Percentiles rank a stretch among this genome's conserved stretches.
Conservation (phyloP, 2,329 filamentous ascomycete species). For the Byssoonygena ceratinophila region DNA sequence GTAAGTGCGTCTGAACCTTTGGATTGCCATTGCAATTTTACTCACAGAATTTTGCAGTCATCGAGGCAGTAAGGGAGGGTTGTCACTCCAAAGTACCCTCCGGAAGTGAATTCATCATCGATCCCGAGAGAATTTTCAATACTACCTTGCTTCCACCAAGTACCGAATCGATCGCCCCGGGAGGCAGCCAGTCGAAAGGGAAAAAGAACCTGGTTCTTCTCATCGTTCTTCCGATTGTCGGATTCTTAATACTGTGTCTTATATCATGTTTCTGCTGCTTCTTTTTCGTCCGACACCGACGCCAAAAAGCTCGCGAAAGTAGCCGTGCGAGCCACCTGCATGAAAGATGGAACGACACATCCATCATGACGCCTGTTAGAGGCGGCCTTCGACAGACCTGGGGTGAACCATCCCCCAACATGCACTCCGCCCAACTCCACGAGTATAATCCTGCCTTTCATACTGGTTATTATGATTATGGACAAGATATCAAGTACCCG, state of each 20-base stretch:
- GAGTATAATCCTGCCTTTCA: constrained; percentile 2
- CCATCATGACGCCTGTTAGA: constrained; percentile 22
- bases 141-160: constrained; percentile 30
- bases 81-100: constrained; percentile 32
- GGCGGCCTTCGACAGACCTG: constrained; percentile 21
- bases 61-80: constrained; percentile 38
- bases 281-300: constrained; percentile 35
- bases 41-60: constrained; percentile 23
- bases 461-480: neutral
- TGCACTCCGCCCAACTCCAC: constrained; percentile 1
- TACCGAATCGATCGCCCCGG: constrained; percentile 19
- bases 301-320: constrained; percentile 26
- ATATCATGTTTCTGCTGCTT: constrained; percentile 30
- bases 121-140: constrained; percentile 34
- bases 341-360: constrained; percentile 27
- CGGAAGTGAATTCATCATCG: constrained; percentile 32
- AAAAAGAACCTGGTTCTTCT: constrained; percentile 28
- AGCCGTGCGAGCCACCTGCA: constrained; percentile 25
- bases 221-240: constrained; percentile 36
- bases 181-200: constrained; percentile 14
- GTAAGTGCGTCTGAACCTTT: constrained; percentile 23
- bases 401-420: constrained; percentile 14
- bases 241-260: constrained; percentile 31
- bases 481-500: constrained; percentile 17
- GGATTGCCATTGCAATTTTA: neutral